Evolutionary conservation across 306 rosid genomes (phyloP), one percentile per base, ranked within the genome.

Genomic region (Glycine soja): DNA sequence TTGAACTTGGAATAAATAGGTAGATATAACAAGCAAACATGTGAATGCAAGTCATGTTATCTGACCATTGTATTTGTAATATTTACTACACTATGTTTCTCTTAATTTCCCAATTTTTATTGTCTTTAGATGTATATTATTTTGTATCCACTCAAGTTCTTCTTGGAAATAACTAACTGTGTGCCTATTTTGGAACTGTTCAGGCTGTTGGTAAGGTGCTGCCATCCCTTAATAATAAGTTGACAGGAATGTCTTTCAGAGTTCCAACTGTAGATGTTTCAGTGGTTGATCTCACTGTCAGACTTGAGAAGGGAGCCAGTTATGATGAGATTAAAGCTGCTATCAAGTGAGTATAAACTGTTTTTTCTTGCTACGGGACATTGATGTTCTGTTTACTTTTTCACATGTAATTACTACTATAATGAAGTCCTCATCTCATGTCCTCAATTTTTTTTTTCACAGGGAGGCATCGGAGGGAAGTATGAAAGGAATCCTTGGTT

Each of bases 181-280:
- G 19, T 57, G 38, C 50, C 16, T 6, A 13, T 47, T 43, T 16
- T 51, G 19, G 70, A 78, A 66, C 42, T 54, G n/a, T 81, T 46
- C 74, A 95, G 99, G 99, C 99, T 78, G 99, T 93, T 2, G 99
- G 93, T 47, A 95, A 95, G 87, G 99, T 95, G 58, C 70, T 95
- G 5, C 98, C 99, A 43, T 32, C 89, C 64, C 89, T 95, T 42
- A 95, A 95, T 3, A 95, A 93, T 7, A 95, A 95, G 76, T 82
- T 95, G 84, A 95, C 99, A 1, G 97, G 97, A 78, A 93, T 95
- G 99, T 45, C 97, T 7, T 95, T 95, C 86, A 89, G 99, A 59
- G 99, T 95, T 42, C 98, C 97, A 34, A 95, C 99, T 0, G 89
- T 93, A 13, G 97, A 95, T 73, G 99, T 95, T 80, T 93, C 97